Evolutionary conservation across 2,329 filamentous ascomycete species (phyloP).

Genomic region (Myriosclerotinia scirpicola): DNA sequence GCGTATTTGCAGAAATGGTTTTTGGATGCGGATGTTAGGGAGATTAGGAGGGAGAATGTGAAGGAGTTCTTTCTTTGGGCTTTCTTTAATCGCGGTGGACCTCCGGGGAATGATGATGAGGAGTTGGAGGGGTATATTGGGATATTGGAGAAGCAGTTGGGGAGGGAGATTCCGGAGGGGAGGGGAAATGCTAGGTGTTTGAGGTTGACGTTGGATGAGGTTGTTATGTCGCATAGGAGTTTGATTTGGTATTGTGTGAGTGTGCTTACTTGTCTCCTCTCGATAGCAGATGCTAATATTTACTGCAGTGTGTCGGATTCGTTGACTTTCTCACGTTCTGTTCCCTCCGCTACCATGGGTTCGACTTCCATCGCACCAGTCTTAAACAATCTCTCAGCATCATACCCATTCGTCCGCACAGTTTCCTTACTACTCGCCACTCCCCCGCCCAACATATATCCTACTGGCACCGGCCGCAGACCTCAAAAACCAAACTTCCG

Average conservation of each 20-base stretch:
- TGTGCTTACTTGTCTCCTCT: slow-evolving; percentile 7
- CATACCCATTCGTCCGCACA: slow-evolving; percentile 56
- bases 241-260: slow-evolving; percentile 58
- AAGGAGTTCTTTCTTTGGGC: slow-evolving; percentile 63
- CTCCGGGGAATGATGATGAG: slow-evolving; percentile 48
- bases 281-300: slow-evolving; percentile 5
- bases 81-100: slow-evolving; percentile 51
- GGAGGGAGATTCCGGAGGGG: slow-evolving; percentile 51
- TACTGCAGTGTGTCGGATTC: slow-evolving; percentile 38
- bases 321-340: slow-evolving; percentile 42
- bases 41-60: slow-evolving; percentile 59
- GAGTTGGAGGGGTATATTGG: slow-evolving; percentile 57
- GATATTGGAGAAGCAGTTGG: slow-evolving; percentile 52
- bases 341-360: slow-evolving; percentile 46
- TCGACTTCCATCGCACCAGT: slow-evolving; percentile 49
- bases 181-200: slow-evolving; percentile 53
- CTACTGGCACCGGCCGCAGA: slow-evolving; percentile 63
- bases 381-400: slow-evolving; percentile 47
- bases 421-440: slow-evolving; percentile 46
- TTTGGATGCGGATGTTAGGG: slow-evolving; percentile 49
- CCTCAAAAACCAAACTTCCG: slow-evolving; percentile 55
- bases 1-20: slow-evolving; percentile 60
- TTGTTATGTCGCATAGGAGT: slow-evolving; percentile 56
- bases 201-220: slow-evolving; percentile 57
- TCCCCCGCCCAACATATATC: slow-evolving; percentile 51